Percentiles rank a stretch among this genome's conserved stretches.
Conservation (phyloP, 2,329 filamentous ascomycete genomes). For the Aspergillus ochraceus region DNA sequence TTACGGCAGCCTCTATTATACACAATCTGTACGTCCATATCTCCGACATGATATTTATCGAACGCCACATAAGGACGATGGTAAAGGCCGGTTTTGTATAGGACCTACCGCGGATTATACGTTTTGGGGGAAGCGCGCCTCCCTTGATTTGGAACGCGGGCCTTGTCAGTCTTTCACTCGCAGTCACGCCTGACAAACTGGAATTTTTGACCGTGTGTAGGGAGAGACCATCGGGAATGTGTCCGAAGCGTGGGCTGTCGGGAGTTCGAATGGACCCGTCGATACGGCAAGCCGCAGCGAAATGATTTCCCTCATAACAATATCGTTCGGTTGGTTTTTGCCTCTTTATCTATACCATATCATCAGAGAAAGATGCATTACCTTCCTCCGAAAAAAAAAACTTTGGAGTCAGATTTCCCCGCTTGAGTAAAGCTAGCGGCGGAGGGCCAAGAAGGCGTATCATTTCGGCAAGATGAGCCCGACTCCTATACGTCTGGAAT, state of each 20-base stretch:
- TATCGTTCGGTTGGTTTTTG: conserved; percentile 3
- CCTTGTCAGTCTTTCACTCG: conserved; percentile 11
- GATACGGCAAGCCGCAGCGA: conserved; percentile 3
- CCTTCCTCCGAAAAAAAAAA: conserved; percentile 45
- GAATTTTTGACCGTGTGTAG: background rate
- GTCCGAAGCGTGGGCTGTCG: conserved; percentile 4
- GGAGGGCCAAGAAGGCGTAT: conserved; percentile 48
- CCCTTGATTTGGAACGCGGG: conserved; percentile 10
- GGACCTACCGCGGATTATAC: conserved; percentile 15
- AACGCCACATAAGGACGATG: conserved; percentile 1
- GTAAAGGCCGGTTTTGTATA: conserved; percentile 11
- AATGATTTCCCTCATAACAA: conserved; percentile 12
- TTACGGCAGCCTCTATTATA: conserved; percentile 15
- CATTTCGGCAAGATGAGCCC: conserved; percentile 53
- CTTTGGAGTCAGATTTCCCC: conserved; percentile 31
- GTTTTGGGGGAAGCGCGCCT: conserved; percentile 15
- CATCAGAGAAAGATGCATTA: conserved; percentile 14
- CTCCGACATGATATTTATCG: conserved; percentile 8
- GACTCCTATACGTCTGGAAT: conserved; percentile 41
- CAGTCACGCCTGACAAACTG: background rate
- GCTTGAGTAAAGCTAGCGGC: conserved; percentile 35
- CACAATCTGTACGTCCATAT: conserved; percentile 5
- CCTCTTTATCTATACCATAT: too few relatives aligned
- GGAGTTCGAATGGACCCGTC: conserved; percentile 12
- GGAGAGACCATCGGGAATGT: conserved; percentile 9